Evolutionary conservation across 2,329 filamentous ascomycete genomes (phyloP), one percentile per base, ranked within the genome.

Genomic region (Fusarium beomiforme): DNA sequence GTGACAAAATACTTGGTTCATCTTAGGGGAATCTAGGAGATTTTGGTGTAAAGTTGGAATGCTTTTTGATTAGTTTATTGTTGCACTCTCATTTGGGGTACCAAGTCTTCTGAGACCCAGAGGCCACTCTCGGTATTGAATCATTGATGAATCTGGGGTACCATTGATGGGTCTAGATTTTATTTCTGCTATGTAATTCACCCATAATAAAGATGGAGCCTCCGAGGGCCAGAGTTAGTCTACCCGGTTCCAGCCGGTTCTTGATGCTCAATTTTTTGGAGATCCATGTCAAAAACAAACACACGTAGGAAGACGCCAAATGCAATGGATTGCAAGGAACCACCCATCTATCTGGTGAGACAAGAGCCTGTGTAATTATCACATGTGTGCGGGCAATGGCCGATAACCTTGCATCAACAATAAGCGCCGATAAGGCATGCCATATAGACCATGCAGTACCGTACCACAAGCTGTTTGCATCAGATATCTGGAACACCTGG

Each of bases 361-460:
- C 29, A 29, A 29, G 56, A 56, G 58, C 51, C 57, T 63, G 50
- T 50, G 33, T 31, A 60, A 46, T 16, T 12, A 55, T 67, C 31
- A 71, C 62, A 61, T 51, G 65, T 51, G 47, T 50, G 50, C 50
- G 31, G 54, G 41, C 64, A 59, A 62, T 63, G 44, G 41, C 54
- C 42, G 65, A 65, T 64, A 60, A 69, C 64, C 46, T 47, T 63
- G 57, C 65, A 59, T 61, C 49, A 56, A 37, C 47, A 42, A 47
- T 54, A 37, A 29, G 44, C 53, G 39, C 42, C 29, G 65, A 72
- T 63, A 67, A 72, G 53, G 53, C 69, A 29, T 46, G n/a, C 37
- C 19, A 16, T 33, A n/a, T n/a, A n/a, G n/a, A n/a, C n/a, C n/a
- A n/a, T n/a, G n/a, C n/a, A n/a, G 17, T 16, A 21, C 26, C 44